Percentiles rank a stretch among this genome's conserved stretches.
These are phyloP conservation scores for Kazachstania bromeliacearum DNA, from an alignment of 805 yeast genomes.

Conservation along the genomic window DNA sequence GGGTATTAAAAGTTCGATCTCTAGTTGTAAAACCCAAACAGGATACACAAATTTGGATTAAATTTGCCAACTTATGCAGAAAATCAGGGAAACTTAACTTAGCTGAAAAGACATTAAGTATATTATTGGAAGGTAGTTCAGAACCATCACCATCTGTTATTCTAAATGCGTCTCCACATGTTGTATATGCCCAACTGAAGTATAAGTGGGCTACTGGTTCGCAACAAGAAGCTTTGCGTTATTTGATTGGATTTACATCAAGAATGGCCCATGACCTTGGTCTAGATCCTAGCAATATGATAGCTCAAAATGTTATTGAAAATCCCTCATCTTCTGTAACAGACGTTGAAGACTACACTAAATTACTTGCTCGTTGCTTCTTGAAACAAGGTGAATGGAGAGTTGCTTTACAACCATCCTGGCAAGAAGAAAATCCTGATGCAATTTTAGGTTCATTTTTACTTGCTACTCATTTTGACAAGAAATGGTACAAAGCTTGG, in stretches of 20 bases:
- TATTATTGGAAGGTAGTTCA: constrained; percentile 59
- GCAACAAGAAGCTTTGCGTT: constrained; percentile 72
- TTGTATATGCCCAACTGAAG: constrained; percentile 90
- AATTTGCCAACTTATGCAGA: constrained; percentile 88
- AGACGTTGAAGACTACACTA: constrained; percentile 75
- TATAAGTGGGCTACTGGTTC: constrained; percentile 95
- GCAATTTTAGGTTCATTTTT: constrained; percentile 86
- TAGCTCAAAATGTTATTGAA: constrained; percentile 76
- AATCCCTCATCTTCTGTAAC: constrained; percentile 36
- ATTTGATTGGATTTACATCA: constrained; percentile 80
- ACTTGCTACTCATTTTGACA: constrained; percentile 87
- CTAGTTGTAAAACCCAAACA: constrained; percentile 90
- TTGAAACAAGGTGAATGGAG: constrained; percentile 98
- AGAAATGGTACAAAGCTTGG: constrained; percentile 95
- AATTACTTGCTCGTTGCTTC: constrained; percentile 81
- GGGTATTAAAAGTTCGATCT: constrained; percentile 85
- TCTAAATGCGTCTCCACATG: constrained; percentile 86
- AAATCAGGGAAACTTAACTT: constrained; percentile 82
- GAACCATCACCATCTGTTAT: constrained; percentile 37
- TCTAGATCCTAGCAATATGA: constrained; percentile 72
- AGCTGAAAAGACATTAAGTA: constrained; percentile 82
- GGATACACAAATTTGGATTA: constrained; percentile 96
- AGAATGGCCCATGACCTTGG: constrained; percentile 83
- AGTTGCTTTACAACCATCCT: constrained; percentile 60
- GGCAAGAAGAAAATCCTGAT: constrained; percentile 73